These are phyloP conservation scores for Cyclotella kingstonii DNA, from an alignment of 108 stramenopile genomes.

Conservation along the genomic window DNA sequence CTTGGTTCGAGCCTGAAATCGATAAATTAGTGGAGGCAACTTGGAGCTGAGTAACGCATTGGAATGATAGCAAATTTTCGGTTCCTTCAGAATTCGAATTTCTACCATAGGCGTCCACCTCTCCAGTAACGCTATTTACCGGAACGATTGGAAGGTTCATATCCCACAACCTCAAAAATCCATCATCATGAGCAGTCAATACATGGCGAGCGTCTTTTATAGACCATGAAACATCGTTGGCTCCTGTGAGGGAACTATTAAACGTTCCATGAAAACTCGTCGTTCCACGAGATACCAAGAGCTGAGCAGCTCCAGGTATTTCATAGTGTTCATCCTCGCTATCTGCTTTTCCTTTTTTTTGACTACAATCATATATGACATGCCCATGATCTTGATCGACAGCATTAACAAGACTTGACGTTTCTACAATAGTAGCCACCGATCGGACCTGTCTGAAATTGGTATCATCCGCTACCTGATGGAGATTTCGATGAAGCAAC, in stretches of 20 bases:
- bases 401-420: conserved; percentile 16
- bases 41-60: conserved; percentile 4
- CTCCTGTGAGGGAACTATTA: not conserved
- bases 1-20: too few relatives aligned
- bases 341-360: not conserved
- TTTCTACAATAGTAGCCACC: conserved; percentile 75
- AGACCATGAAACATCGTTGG: conserved; percentile 71
- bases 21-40: too few relatives aligned
- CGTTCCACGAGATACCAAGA: conserved; percentile 20
- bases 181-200: conserved; percentile 63
- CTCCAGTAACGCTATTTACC: not conserved
- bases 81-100: too few relatives aligned
- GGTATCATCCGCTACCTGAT: too few relatives aligned
- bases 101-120: too few relatives aligned
- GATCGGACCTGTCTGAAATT: too few relatives aligned
- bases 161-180: conserved; percentile 70
- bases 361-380: too few relatives aligned
- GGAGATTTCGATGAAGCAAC: conserved; percentile 26
- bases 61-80: not conserved
- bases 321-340: conserved; percentile 12
- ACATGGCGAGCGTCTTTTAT: conserved; percentile 52
- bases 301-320: conserved; percentile 49
- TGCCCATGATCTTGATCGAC: not conserved
- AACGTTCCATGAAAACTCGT: too few relatives aligned
- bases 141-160: conserved; percentile 22